Evolutionary conservation across 306 rosid species (phyloP).

Genomic region (Vigna unguiculata): DNA sequence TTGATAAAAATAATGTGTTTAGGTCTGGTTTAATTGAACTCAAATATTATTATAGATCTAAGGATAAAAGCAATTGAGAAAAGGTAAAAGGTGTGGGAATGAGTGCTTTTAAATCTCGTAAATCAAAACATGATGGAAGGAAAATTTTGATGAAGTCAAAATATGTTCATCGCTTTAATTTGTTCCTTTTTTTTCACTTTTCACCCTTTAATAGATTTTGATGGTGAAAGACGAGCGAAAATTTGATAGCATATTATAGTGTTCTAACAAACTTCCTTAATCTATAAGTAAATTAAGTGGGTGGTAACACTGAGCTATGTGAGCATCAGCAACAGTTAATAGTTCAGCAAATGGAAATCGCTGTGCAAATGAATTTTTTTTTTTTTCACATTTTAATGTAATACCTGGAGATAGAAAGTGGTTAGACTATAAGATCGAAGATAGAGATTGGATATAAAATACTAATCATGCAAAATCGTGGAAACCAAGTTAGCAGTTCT

Average conservation of each 20-base stretch:
- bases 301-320: constrained; percentile 10
- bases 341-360: too few relatives aligned
- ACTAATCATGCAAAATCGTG: too few relatives aligned
- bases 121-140: not conserved
- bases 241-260: not conserved
- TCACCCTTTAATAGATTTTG: not conserved
- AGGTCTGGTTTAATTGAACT: not conserved
- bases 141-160: constrained; percentile 10
- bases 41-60: not conserved
- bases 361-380: not conserved
- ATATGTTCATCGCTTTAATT: not conserved
- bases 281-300: constrained; percentile 31
- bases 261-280: constrained; percentile 32
- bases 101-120: not conserved
- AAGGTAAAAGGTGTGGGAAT: not conserved
- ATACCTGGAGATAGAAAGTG: too few relatives aligned
- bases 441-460: too few relatives aligned
- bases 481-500: too few relatives aligned
- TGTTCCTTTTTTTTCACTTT: not conserved
- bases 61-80: not conserved
- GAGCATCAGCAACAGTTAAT: constrained; percentile 22
- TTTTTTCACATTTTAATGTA: too few relatives aligned
- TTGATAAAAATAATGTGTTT: not conserved
- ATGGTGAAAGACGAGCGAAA: constrained; percentile 13
- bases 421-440: too few relatives aligned